Conservation (phyloP, 2,329 filamentous ascomycete genomes). For the Diplodia scrobiculata region DNA sequence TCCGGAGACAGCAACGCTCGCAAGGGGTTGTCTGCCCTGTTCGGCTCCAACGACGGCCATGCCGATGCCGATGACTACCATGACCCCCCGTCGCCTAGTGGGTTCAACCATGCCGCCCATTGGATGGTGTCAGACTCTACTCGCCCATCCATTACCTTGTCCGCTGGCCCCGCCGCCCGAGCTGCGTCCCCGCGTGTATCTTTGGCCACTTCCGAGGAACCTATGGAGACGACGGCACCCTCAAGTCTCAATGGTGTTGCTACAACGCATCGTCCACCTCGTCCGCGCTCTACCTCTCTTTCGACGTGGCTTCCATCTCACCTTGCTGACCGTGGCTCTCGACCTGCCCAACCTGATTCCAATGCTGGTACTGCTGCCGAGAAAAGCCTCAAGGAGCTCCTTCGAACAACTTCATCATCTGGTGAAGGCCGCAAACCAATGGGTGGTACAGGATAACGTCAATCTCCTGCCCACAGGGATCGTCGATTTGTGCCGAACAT, state of each 20-base stretch:
- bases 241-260: neutral
- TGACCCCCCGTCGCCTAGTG: conserved; percentile 4
- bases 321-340: neutral
- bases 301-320: conserved; percentile 22
- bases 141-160: conserved; percentile 15
- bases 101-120: neutral
- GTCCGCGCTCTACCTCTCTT: neutral
- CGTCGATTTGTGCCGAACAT: neutral
- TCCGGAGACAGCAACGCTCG: conserved; percentile 28
- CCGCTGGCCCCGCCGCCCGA: conserved; percentile 13
- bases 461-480: neutral
- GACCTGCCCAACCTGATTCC: neutral
- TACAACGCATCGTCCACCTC: neutral
- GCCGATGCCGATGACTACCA: conserved; percentile 4
- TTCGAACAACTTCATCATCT: neutral
- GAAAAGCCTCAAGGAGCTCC: conserved; percentile 14
- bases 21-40: conserved; percentile 23
- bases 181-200: conserved; percentile 25
- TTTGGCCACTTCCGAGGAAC: conserved; percentile 22
- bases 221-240: neutral
- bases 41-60: conserved; percentile 10
- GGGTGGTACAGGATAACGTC: neutral
- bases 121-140: conserved; percentile 19
- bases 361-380: neutral
- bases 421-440: conserved; percentile 1